Base-by-base conservation (phyloP, 176 grass and related monocot species). In the Chloris gayana region DNA sequence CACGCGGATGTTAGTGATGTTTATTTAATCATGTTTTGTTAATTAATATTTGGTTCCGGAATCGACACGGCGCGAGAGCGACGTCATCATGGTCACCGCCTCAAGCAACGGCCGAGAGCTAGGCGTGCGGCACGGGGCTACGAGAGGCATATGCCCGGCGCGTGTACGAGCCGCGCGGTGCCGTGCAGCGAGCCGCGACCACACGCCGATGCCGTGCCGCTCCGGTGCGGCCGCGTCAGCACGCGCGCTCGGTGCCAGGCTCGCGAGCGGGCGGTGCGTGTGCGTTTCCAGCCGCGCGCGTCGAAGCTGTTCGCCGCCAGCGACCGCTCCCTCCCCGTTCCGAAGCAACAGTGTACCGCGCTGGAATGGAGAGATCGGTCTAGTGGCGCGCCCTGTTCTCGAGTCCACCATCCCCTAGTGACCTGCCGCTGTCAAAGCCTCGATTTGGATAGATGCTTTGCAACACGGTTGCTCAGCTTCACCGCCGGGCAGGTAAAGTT, bases 161-260 rank as follows among this genome's bases (percentile, higher is more conserved):
- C 46, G n/a, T n/a, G n/a, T n/a, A n/a, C 13, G 67, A 2, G 69
- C 14, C 14, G 69, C 14, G 42, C 35, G 25, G 38, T 77, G 74
- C 25, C 74, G 73, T 59, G 73, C 73, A 30, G 29, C 49, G 19
- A 10, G 10, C 10, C 12, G 9, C 10, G 41, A 54, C 74, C 56
- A n/a, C 57, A n/a, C 56, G n/a, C n/a, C 54, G 7, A 9, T 10
- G 31, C 50, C 56, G 49, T 57, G 72, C 51, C 22, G 72, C 53
- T 39, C 33, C n/a, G 10, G 73, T 27, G 56, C 37, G 74, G 56
- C 56, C 35, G 56, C 56, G 74, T 76, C 74, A 29, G 51, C 51
- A 44, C 5, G 51, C 7, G 51, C 19, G 18, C 41, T n/a, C 51
- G 19, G 18, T 15, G 18, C 51, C 51, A 4, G 3, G 1, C 51